A percentile compares a stretch with the other conserved stretches of the same genome.
These are phyloP conservation scores for Melampsora larici-populina DNA, from an alignment of 1,284 basidiomycete genomes.

Conservation along the genomic window DNA sequence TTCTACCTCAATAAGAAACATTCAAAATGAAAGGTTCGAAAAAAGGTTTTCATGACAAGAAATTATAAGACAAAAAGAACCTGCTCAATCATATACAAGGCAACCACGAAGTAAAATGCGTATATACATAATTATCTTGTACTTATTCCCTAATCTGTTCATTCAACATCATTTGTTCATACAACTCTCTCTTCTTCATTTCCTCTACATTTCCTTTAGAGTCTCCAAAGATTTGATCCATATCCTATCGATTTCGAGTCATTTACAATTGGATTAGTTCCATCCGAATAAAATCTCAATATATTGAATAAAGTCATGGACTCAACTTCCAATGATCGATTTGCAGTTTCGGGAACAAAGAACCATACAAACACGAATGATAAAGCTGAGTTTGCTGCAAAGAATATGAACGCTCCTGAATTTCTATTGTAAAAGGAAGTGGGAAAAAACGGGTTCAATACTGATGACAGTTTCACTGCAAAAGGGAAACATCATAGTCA, in stretches of 20 bases:
- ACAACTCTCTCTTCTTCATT: conserved; percentile 7
- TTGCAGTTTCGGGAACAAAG: conserved; percentile 45
- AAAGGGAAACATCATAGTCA: not conserved
- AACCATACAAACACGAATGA: conserved; percentile 44
- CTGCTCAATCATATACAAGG: no score
- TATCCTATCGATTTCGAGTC: conserved; percentile 1
- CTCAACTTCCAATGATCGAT: conserved; percentile 32
- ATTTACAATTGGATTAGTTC: not conserved
- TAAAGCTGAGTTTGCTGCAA: conserved; percentile 39
- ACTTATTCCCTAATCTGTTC: conserved; percentile 3
- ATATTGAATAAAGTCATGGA: not conserved
- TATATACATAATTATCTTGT: no score
- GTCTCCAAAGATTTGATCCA: conserved; percentile 43
- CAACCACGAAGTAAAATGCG: no score
- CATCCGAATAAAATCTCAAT: not conserved
- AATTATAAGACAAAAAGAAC: no score
- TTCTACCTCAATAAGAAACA: no score
- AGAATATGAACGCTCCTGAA: conserved; percentile 45
- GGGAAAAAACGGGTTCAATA: not conserved
- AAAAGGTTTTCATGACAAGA: no score
- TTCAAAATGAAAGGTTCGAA: no score
- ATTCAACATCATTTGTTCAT: conserved; percentile 7
- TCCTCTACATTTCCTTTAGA: conserved; percentile 7
- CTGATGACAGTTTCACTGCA: not conserved
- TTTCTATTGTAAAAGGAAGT: not conserved